Evolutionary conservation across 2,329 filamentous ascomycete species (phyloP).

Genomic region (Colletotrichum salicis): DNA sequence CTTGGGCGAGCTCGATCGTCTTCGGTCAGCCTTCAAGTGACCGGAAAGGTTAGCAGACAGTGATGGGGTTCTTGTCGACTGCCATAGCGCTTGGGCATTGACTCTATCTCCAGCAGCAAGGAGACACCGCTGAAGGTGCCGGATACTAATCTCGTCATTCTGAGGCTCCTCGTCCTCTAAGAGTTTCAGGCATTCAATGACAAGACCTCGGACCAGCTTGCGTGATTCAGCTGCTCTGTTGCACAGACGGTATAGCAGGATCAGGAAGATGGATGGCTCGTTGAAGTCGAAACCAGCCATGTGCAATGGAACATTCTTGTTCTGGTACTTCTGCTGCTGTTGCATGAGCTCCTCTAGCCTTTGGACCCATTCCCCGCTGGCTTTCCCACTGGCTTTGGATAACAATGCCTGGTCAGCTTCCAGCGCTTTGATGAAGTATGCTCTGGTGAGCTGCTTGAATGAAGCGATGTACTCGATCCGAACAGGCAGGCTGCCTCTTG

Average conservation of each 20-base stretch:
- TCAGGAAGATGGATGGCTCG: constrained; percentile 52
- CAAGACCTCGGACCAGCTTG: constrained; percentile 44
- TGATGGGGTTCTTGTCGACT: constrained; percentile 49
- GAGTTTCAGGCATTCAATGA: constrained; percentile 51
- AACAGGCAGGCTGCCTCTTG: constrained; percentile 51
- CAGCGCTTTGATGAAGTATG: constrained; percentile 43
- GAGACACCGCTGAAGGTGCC: constrained; percentile 52
- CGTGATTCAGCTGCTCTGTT: constrained; percentile 42
- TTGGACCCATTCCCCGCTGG: constrained; percentile 45
- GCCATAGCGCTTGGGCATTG: constrained; percentile 49
- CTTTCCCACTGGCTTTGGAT: constrained; percentile 40
- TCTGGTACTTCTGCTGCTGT: constrained; percentile 51
- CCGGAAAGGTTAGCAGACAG: constrained; percentile 45
- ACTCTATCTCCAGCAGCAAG: constrained; percentile 50
- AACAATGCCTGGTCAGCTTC: constrained; percentile 19
- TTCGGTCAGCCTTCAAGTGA: constrained; percentile 35
- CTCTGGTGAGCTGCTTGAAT: constrained; percentile 50
- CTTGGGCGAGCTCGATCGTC: constrained; percentile 30
- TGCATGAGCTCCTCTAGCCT: constrained; percentile 49
- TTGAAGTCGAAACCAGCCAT: constrained; percentile 56
- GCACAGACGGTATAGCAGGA: constrained; percentile 49
- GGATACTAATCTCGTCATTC: constrained; percentile 54
- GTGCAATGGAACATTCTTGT: constrained; percentile 51
- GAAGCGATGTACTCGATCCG: constrained; percentile 52
- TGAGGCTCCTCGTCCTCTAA: constrained; percentile 53